phyloP scores from a whole-genome alignment of 371 early-diverging fungal species.

The Fennellomyces sp. region DNA sequence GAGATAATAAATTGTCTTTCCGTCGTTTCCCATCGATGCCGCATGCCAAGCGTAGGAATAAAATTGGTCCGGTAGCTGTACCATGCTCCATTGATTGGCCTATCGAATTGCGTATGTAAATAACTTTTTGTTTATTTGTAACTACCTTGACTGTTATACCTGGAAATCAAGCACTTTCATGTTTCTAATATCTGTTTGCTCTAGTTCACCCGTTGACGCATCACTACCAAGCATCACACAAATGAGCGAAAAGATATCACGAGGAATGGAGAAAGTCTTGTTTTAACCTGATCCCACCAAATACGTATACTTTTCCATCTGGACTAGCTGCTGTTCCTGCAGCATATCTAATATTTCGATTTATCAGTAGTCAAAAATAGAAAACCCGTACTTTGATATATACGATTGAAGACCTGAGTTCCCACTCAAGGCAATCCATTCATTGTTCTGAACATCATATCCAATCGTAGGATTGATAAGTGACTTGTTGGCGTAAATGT shows the following conservation, averaged over 20 bases:
- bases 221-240: too few relatives aligned
- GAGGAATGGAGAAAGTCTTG: background rate
- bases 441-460: background rate
- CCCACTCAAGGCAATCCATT: background rate
- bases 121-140: too few relatives aligned
- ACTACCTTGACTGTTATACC: background rate
- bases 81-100: background rate
- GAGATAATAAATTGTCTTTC: conserved; percentile 15
- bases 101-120: too few relatives aligned
- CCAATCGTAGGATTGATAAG: background rate
- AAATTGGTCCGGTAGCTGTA: background rate
- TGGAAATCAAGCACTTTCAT: background rate
- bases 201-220: background rate
- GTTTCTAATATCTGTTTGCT: background rate
- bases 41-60: conserved; percentile 8
- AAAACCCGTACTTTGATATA: too few relatives aligned
- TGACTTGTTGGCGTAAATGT: background rate
- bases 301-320: background rate
- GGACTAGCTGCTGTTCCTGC: background rate
- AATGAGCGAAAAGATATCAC: background rate
- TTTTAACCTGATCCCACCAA: background rate
- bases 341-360: too few relatives aligned
- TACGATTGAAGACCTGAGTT: background rate
- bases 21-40: conserved; percentile 12
- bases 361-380: too few relatives aligned